Percentiles rank a stretch among this genome's conserved stretches.
These are phyloP conservation scores for Carex pumila DNA, from an alignment of 176 grass and related monocot species.

Conservation along the genomic window DNA sequence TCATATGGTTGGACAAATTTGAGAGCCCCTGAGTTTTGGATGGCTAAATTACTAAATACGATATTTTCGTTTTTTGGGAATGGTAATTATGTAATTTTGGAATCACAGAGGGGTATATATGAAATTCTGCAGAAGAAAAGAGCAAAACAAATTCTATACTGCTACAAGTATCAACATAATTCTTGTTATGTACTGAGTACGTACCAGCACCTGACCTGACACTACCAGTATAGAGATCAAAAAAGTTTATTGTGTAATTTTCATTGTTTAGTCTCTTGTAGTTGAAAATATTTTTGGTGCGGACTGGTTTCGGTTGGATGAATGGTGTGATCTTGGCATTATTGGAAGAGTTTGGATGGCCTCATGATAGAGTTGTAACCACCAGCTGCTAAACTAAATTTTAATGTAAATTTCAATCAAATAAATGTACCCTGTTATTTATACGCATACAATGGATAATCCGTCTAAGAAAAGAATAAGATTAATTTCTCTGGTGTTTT, in stretches of 20 bases:
- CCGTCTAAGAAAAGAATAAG: too few relatives aligned
- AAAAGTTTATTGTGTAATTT: background rate
- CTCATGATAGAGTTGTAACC: conserved; percentile 40
- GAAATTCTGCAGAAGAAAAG: background rate
- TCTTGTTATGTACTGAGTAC: background rate
- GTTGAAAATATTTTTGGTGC: background rate
- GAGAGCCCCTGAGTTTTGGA: background rate
- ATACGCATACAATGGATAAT: background rate
- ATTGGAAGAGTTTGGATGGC: conserved; percentile 91
- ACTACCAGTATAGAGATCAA: background rate
- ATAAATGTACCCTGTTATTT: background rate
- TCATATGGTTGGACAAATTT: background rate
- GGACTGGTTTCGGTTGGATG: conserved; percentile 99
- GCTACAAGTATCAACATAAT: background rate
- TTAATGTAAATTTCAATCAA: background rate
- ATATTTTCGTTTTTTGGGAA: background rate
- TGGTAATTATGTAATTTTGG: background rate
- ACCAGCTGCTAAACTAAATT: conserved; percentile 21
- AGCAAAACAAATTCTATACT: background rate
- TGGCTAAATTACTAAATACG: background rate
- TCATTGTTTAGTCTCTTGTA: too few relatives aligned
- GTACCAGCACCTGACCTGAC: background rate
- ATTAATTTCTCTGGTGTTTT: too few relatives aligned
- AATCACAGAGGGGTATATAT: background rate
- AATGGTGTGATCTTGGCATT: conserved; percentile 81